Evolutionary conservation across 163 green algal species (phyloP).

Genomic region (Volvox carteri): DNA sequence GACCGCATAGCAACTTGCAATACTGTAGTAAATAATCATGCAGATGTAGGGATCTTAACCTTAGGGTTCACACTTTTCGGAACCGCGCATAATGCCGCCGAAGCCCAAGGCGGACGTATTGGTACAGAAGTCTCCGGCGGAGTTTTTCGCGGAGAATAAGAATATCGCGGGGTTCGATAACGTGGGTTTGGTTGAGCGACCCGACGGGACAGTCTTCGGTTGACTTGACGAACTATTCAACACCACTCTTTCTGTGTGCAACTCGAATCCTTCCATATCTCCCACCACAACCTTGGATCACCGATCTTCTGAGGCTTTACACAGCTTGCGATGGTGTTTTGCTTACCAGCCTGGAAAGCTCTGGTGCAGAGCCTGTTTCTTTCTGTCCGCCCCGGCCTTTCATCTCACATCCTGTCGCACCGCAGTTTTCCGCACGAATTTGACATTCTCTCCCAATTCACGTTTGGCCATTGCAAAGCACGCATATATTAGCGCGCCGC

Average conservation of each 20-base stretch:
- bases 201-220: conserved; percentile 18
- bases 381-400: no score
- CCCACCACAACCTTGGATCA: no score
- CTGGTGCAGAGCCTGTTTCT: no score
- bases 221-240: background rate
- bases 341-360: no score
- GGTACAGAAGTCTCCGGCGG: conserved; percentile 92
- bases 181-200: conserved; percentile 63
- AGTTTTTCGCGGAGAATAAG: conserved; percentile 99
- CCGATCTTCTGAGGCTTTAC: no score
- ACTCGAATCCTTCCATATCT: no score
- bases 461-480: background rate
- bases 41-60: background rate
- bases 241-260: no score
- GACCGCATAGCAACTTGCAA: no score
- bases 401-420: background rate
- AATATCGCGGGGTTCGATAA: conserved; percentile 99
- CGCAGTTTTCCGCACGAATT: background rate
- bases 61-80: no score
- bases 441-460: background rate
- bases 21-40: conserved; percentile 4
- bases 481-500: no score
- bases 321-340: no score
- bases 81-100: conserved; percentile 51
- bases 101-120: conserved; percentile 66